A percentile compares a stretch with the other conserved stretches of the same genome.
Evolutionary conservation across 352 stramenopile species (phyloP).

Genomic region (Proteromonas lacertae): DNA sequence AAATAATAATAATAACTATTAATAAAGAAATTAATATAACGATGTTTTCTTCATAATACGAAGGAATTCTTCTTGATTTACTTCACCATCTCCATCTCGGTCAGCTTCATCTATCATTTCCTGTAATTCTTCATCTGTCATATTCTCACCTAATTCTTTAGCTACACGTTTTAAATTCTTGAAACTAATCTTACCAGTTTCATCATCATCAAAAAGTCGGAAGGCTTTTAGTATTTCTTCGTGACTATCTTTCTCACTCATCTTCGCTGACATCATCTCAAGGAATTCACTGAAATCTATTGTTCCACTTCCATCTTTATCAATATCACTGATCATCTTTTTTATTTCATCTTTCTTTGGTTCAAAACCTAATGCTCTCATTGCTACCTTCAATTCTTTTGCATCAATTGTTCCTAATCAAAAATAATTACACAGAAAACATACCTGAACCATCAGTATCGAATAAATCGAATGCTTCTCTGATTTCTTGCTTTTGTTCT

Average conservation of each 20-base stretch:
- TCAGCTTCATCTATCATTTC: slow-evolving; percentile 93
- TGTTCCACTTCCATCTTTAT: slow-evolving; percentile 66
- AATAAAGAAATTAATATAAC: too few relatives aligned
- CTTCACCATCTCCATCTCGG: slow-evolving; percentile 49
- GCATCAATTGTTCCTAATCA: slow-evolving; percentile 58
- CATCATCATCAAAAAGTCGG: slow-evolving; percentile 82
- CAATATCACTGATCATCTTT: slow-evolving; percentile 79
- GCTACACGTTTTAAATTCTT: slow-evolving; percentile 86
- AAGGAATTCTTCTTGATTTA: too few relatives aligned
- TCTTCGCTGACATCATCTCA: slow-evolving; percentile 78
- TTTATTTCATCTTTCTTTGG: slow-evolving; percentile 85
- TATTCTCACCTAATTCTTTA: too few relatives aligned
- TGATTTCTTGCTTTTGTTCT: slow-evolving; percentile 73
- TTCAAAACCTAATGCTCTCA: slow-evolving; percentile 78
- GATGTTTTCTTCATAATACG: too few relatives aligned
- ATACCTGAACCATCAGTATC: too few relatives aligned
- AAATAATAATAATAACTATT: too few relatives aligned
- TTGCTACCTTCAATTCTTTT: slow-evolving; percentile 78
- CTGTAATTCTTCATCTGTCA: too few relatives aligned
- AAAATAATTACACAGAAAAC: not conserved
- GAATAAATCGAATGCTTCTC: slow-evolving; percentile 80
- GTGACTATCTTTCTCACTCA: slow-evolving; percentile 66
- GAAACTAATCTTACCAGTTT: slow-evolving; percentile 78
- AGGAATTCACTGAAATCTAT: slow-evolving; percentile 89
- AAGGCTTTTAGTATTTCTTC: slow-evolving; percentile 85